A percentile compares a stretch with the other conserved stretches of the same genome.
Evolutionary conservation across 2,329 filamentous ascomycete genomes (phyloP).

Genomic region (Fusarium buharicum): DNA sequence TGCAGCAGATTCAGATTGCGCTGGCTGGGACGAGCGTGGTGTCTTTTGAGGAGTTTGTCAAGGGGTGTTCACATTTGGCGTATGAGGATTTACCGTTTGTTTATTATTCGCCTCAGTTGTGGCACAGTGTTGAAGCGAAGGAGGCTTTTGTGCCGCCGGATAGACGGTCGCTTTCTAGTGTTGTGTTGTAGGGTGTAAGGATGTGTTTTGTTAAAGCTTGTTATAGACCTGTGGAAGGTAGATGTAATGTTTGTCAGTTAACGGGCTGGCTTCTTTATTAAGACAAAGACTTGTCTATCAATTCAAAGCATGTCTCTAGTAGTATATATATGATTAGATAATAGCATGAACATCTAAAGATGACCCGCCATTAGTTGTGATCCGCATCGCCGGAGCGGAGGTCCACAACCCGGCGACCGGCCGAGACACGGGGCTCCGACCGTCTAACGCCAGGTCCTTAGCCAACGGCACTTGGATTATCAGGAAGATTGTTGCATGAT

Average conservation of each 20-base stretch:
- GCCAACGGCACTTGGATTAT: not conserved
- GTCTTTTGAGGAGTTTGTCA: constrained; percentile 40
- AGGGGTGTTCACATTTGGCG: constrained; percentile 32
- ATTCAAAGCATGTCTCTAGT: too few species aligned
- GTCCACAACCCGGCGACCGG: not conserved
- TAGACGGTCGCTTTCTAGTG: constrained; percentile 32
- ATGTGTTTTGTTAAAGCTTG: not conserved
- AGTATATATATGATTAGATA: too few species aligned
- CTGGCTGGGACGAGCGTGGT: constrained; percentile 1
- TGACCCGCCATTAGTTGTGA: too few species aligned
- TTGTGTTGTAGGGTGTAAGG: constrained; percentile 1
- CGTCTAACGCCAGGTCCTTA: not conserved
- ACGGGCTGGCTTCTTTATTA: too few species aligned
- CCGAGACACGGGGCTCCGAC: not conserved
- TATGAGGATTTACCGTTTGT: constrained; percentile 44
- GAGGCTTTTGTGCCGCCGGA: constrained; percentile 41
- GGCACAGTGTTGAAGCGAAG: constrained; percentile 44
- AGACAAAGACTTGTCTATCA: too few species aligned
- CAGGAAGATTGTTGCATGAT: not conserved
- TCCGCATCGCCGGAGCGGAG: not conserved
- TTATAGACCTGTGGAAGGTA: too few species aligned
- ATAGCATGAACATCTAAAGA: not conserved
- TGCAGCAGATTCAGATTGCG: constrained; percentile 38
- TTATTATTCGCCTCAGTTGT: constrained; percentile 45
- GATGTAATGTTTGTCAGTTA: too few species aligned